Conservation (phyloP, 352 stramenopile species). For the Phytophthora fragariae region DNA sequence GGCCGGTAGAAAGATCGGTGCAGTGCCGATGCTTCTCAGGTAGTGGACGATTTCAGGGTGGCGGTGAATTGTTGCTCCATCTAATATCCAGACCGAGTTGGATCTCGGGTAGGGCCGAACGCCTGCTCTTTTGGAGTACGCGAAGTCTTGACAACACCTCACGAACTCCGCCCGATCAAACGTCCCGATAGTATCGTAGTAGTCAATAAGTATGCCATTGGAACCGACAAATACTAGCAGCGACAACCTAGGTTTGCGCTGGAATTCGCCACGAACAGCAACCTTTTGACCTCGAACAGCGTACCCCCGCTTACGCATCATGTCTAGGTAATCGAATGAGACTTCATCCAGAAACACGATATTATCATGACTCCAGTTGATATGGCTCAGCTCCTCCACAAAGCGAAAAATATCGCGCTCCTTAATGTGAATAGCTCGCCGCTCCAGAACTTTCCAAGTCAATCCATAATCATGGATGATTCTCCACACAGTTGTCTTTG, state of each 20-base stretch:
- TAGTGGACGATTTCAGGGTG: neutral
- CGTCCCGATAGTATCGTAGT: neutral
- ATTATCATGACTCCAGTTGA: neutral
- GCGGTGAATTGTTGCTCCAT: neutral
- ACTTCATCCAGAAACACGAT: neutral
- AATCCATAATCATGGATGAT: too few species aligned
- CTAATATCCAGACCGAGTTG: neutral
- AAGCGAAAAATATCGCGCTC: neutral
- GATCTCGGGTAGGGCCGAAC: neutral
- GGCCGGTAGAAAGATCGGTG: neutral
- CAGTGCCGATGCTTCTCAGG: neutral
- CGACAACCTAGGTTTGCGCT: neutral
- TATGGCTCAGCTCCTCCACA: neutral
- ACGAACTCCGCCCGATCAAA: neutral
- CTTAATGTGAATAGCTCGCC: slow-evolving; percentile 7
- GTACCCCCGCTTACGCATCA: neutral
- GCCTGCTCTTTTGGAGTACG: neutral
- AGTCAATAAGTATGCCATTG: neutral
- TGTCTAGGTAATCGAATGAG: neutral
- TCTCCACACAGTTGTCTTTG: neutral
- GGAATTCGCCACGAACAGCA: neutral
- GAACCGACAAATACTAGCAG: neutral
- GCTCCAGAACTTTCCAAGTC: neutral
- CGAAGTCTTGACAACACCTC: neutral
- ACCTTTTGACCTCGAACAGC: neutral